Percentiles rank a stretch among this genome's conserved stretches.
Conservation (phyloP, 768 basidiomycete species). For the Pholiota conissans region DNA sequence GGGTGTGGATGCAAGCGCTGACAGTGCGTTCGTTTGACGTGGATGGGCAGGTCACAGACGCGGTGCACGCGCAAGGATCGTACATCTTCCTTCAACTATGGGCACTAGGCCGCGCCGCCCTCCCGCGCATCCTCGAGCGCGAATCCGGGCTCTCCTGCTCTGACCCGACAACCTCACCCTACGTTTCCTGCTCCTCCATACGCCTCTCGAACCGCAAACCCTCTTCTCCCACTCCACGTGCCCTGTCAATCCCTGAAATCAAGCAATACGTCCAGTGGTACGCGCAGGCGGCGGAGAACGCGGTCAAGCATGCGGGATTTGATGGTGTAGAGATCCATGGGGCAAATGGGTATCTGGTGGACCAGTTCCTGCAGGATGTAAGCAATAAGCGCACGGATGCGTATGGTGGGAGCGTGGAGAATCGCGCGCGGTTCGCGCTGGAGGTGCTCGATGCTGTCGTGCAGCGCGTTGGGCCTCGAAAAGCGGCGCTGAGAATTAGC, state of each 20-base stretch:
- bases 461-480: conserved; percentile 51
- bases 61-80: conserved; percentile 35
- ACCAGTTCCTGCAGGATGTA: conserved; percentile 62
- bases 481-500: conserved; percentile 56
- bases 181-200: conserved; percentile 36
- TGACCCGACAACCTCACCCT: conserved; percentile 23
- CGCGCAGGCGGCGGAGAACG: conserved; percentile 54
- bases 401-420: conserved; percentile 69
- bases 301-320: conserved; percentile 59
- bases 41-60: conserved; percentile 50
- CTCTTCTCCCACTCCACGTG: conserved; percentile 30
- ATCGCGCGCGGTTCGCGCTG: conserved; percentile 55
- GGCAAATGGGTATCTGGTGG: conserved; percentile 49
- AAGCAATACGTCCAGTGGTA: conserved; percentile 49
- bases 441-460: conserved; percentile 56
- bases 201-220: conserved; percentile 5
- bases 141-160: conserved; percentile 16
- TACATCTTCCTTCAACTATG: conserved; percentile 58
- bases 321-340: conserved; percentile 59
- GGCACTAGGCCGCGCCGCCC: conserved; percentile 51
- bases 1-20: background rate
- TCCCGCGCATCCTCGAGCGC: conserved; percentile 29
- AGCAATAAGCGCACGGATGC: conserved; percentile 62
- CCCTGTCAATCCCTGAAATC: conserved; percentile 48
- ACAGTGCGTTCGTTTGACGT: background rate